These are phyloP conservation scores for Neocucurbitaria cava DNA, from an alignment of 2,329 filamentous ascomycete genomes.

Conservation along the genomic window DNA sequence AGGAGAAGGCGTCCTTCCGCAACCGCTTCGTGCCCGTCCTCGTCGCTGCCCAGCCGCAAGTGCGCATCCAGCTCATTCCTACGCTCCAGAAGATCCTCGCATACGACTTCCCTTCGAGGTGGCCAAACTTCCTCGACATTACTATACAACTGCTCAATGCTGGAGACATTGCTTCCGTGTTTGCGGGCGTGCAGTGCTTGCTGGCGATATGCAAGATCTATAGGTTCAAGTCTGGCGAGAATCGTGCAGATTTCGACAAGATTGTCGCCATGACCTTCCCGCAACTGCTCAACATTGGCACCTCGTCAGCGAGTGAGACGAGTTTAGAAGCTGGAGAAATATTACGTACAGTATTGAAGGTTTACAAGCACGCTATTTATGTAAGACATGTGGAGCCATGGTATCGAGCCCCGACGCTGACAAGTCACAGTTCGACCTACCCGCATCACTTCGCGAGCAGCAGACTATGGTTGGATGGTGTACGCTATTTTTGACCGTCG, in stretches of 20 bases:
- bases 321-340: conserved; percentile 96
- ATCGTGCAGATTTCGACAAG: conserved; percentile 86
- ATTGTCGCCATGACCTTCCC: conserved; percentile 93
- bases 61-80: conserved; percentile 92
- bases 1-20: conserved; percentile 86
- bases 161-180: conserved; percentile 84
- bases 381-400: conserved; percentile 59
- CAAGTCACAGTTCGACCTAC: conserved; percentile 77
- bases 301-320: conserved; percentile 86
- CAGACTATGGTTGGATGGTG: conserved; percentile 93
- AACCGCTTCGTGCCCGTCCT: conserved; percentile 89
- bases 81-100: conserved; percentile 95
- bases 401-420: conserved; percentile 31
- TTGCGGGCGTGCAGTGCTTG: conserved; percentile 92
- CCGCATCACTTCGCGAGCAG: conserved; percentile 76
- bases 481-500: conserved; percentile 88
- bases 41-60: conserved; percentile 77
- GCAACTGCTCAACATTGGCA: conserved; percentile 83
- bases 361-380: conserved; percentile 98
- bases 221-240: conserved; percentile 87
- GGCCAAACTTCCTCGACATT: conserved; percentile 93
- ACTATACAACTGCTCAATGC: conserved; percentile 87
- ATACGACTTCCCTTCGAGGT: conserved; percentile 91
- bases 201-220: conserved; percentile 95
- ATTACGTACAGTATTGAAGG: conserved; percentile 92